Evolutionary conservation across 371 early-diverging fungal genomes (phyloP).

Genomic region (Quaeritorhiza haematococci): DNA sequence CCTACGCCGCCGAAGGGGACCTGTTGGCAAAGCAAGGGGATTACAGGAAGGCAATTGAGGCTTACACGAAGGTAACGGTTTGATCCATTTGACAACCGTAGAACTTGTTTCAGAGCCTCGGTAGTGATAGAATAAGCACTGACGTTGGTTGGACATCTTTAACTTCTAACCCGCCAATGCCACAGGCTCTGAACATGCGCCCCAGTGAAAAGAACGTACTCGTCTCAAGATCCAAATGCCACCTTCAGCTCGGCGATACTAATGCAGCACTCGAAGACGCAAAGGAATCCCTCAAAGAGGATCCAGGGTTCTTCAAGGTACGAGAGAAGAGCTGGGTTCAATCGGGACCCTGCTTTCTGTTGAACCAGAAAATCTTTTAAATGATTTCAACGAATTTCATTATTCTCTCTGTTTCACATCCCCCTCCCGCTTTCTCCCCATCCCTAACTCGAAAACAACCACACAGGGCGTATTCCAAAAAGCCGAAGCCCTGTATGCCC

Average conservation of each 20-base stretch:
- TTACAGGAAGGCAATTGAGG: constrained; percentile 37
- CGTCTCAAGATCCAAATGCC: constrained; percentile 39
- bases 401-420: too few species aligned
- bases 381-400: too few species aligned
- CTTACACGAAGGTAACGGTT: constrained; percentile 40
- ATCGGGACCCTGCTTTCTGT: neutral
- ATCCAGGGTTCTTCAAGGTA: constrained; percentile 36
- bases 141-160: neutral
- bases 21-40: constrained; percentile 42
- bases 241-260: constrained; percentile 35
- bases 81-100: neutral
- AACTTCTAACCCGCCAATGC: too few species aligned
- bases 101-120: too few species aligned
- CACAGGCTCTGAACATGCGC: constrained; percentile 30
- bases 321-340: too few species aligned
- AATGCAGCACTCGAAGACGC: constrained; percentile 36
- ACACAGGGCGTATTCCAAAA: constrained; percentile 38
- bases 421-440: too few species aligned
- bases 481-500: constrained; percentile 44
- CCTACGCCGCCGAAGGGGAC: constrained; percentile 43
- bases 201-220: constrained; percentile 36
- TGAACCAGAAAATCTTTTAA: neutral
- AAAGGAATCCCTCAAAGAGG: constrained; percentile 30
- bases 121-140: neutral
- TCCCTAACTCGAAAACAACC: too few species aligned